Conservation (phyloP, 768 basidiomycete genomes). For the Gelatoporia subvermispora region DNA sequence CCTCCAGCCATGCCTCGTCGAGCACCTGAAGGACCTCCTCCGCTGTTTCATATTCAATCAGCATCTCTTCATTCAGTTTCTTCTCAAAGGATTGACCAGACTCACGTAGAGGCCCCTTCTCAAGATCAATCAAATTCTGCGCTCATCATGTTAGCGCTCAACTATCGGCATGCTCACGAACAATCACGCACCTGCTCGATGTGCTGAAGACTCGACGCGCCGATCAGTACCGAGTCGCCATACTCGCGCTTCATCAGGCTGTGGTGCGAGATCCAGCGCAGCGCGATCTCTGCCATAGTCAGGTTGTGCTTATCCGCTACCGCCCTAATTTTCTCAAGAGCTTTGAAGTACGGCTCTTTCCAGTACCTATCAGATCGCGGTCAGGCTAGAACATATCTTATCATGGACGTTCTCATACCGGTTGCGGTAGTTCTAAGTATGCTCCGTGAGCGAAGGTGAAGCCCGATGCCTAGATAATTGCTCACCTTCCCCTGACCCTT, state of each 20-base stretch:
- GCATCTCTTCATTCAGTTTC: background rate
- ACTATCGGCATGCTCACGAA: background rate
- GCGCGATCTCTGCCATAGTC: slow-evolving; percentile 35
- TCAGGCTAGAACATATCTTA: background rate
- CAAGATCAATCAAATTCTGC: slow-evolving; percentile 44
- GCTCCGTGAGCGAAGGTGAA: background rate
- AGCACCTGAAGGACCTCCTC: slow-evolving; percentile 45
- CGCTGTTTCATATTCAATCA: slow-evolving; percentile 22
- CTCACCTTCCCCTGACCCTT: slow-evolving; percentile 42
- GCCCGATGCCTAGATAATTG: too few relatives aligned
- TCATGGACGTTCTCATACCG: slow-evolving; percentile 1
- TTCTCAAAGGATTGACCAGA: too few relatives aligned
- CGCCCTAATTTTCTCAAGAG: slow-evolving; percentile 37
- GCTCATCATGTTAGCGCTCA: too few relatives aligned
- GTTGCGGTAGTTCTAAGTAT: slow-evolving; percentile 16
- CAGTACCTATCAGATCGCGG: slow-evolving; percentile 30
- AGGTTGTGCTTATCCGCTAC: slow-evolving; percentile 35
- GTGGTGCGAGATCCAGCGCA: slow-evolving; percentile 46
- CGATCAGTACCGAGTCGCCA: slow-evolving; percentile 52
- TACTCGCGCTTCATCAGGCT: slow-evolving; percentile 39
- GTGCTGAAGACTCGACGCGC: slow-evolving; percentile 51
- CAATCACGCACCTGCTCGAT: slow-evolving; percentile 39
- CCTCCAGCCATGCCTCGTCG: slow-evolving; percentile 45
- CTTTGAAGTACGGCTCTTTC: slow-evolving; percentile 48
- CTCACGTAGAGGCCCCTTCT: slow-evolving; percentile 39